Base-by-base conservation (phyloP, 345 rosid genomes). In the Eucalyptus microcorys region DNA sequence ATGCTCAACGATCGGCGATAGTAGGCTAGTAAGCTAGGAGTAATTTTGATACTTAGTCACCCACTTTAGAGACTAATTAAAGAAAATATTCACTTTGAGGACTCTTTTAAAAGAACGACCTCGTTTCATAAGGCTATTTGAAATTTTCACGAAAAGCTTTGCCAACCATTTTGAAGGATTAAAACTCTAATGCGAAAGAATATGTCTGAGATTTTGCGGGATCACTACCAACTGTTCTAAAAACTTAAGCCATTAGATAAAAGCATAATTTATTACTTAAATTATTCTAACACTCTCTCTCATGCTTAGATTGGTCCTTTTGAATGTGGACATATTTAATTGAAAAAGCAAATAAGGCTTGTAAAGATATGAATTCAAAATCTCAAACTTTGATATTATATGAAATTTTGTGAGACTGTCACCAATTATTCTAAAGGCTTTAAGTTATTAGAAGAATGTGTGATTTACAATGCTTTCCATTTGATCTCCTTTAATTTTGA, bases 161-260 rank as follows among this genome's bases (percentile, higher is more conserved):
- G 61, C 61, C 30, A 55, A 55, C 30, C 5, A 9, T 22, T 55
- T 55, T 55, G 61, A 55, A 10, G 61, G 61, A 55, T 55, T 55
- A 55, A 2, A 55, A 55, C 13, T 24, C 13, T 24, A 55, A 55
- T 55, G 61, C 27, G 22, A 22, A 55, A 22, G 61, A 55, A 22
- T 55, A 55, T 55, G 12, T 0, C 1, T 22, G 30, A 55, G 1
- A 9, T 55, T 55, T 55, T 55, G 5, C 3, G 12, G 3, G 4
- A 22, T 3, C 5, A 55, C 5, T 55, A 0, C 1, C 11, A 55
- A 55, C 5, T 24, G 3, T 55, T 55, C 3, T 55, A 55, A 55
- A 55, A 55, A 3, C 5, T 55, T 55, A 55, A 55, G 61, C 13
- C 27, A 15, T 17, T 50, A 50, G 3, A 50, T 16, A 7, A 50